Base-by-base conservation (phyloP, 192 early-diverging fungal species). In the Diversispora epigaea region DNA sequence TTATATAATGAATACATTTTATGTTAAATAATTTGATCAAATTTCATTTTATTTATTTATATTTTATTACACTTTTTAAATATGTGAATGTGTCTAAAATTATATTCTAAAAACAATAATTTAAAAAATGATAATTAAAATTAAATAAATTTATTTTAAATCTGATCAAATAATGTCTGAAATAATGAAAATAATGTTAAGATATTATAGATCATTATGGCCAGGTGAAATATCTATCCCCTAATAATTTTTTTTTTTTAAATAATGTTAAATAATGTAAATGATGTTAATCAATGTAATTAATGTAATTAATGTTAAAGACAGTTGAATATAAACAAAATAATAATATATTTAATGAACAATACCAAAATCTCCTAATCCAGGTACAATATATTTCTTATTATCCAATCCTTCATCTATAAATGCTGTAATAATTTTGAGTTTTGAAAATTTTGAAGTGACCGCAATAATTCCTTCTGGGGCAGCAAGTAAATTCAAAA, bases 371-470 rank as follows among this genome's bases (percentile, higher is more conserved):
- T 96, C 95, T 50, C 96, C 94, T 44, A 95, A 81, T 14, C 96
- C 96, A 45, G 96, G 96, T 15, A 93, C 80, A 77, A 98, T 96
- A 78, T 92, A 98, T 84, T 93, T 91, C 49, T 90, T 84, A 8
- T 85, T 87, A 74, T 98, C 88, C 43, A 98, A 83, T 10, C 93
- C 89, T 54, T 85, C 86, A 79, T 98, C 96, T 25, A 98, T 86
- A 67, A 92, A 91, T 17, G 89, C 93, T 8, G 94, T 93, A 63
- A 98, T 85, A 77, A 98, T 94, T 81, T 94, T 92, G 56, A 98
- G 75, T 79, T 89, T 80, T 14, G 93, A 91, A 84, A 91, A 92
- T 75, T 81, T 82, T 22, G 79, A 72, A 3, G 93, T 84, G 75
- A 98, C 89, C 19, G 86, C 83, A 47, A 82, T 78, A 40, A 93